Evolutionary conservation across 768 basidiomycete genomes (phyloP), one percentile per base, ranked within the genome.

Genomic region (Tricholoma flavovirens): DNA sequence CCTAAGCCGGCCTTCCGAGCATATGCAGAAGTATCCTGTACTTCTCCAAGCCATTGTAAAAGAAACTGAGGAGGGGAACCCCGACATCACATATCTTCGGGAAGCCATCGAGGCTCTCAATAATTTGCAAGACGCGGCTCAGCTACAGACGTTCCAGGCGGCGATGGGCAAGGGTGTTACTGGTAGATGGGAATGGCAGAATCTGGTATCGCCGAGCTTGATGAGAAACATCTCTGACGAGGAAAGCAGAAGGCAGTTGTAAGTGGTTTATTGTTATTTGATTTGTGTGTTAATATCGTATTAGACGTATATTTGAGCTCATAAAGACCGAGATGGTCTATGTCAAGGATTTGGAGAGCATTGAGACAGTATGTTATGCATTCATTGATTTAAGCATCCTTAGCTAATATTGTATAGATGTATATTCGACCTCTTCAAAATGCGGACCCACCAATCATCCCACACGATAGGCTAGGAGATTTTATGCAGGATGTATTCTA

Each of bases 261-360:
- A 69, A 71, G 90, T 73, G n/a, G 33, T 10, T 43, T 1, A 11
- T 14, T 55, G 12, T 19, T 12, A 5, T 10, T 43, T 26, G 26
- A 19, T 11, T 32, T 1, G 7, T 35, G 19, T 49, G 26, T 49
- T 29, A 14, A 15, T 11, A 48, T 21, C 24, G 52, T 35, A 30
- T 33, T 62, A 94, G 92, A 49, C 84, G 90, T 61, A 94, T 97
- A 48, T 98, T 96, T 64, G 94, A 98, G 72, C 73, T 97, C 56
- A 96, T 98, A 70, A 90, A 96, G 67, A 89, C 89, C 57, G 94
- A 98, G 72, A 98, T 98, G 93, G 83, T 84, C 22, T 97, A 96
- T 68, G 94, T 96, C n/a, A 89, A 85, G 59, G 95, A 97, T 74
- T 72, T 98, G 50, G 90, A 94, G 69, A 91, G 87, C 53, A 88